A percentile compares a stretch with the other conserved stretches of the same genome.
Evolutionary conservation across 164 flowering plant genomes (phyloP).

Genomic region (Stephania cephalantha): DNA sequence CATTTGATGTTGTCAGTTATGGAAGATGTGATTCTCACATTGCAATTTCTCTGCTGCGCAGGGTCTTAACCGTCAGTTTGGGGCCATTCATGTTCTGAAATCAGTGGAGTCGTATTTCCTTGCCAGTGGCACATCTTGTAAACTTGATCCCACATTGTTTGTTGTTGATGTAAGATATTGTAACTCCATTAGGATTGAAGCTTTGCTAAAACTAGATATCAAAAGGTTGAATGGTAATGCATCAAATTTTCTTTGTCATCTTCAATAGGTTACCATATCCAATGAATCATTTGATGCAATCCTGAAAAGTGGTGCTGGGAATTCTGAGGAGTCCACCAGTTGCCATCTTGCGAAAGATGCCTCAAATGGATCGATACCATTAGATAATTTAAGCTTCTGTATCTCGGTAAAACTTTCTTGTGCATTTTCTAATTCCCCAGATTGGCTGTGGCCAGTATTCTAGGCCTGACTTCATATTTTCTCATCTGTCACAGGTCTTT

Average conservation of each 20-base stretch:
- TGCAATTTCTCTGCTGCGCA: slow-evolving; percentile 18
- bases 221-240: slow-evolving; percentile 9
- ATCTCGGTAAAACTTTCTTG: slow-evolving; percentile 37
- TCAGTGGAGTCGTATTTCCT: slow-evolving; percentile 56
- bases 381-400: slow-evolving; percentile 37
- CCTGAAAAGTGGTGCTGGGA: slow-evolving; percentile 22
- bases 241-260: slow-evolving; percentile 9
- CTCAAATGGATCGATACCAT: slow-evolving; percentile 22
- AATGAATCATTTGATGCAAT: slow-evolving; percentile 42
- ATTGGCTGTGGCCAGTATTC: background rate
- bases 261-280: slow-evolving; percentile 42
- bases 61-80: slow-evolving; percentile 70
- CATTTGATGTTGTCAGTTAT: slow-evolving; percentile 2
- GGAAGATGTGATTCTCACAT: background rate
- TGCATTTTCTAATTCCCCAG: background rate
- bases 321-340: slow-evolving; percentile 13
- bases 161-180: slow-evolving; percentile 54
- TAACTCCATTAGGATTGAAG: background rate
- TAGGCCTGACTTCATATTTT: background rate
- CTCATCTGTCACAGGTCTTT: slow-evolving; percentile 54
- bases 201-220: background rate
- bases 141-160: slow-evolving; percentile 48
- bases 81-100: slow-evolving; percentile 67
- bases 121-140: slow-evolving; percentile 56
- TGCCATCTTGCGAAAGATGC: slow-evolving; percentile 14